Conservation (phyloP, 225 moss, liverwort and hornwort species). For the Bryoerythrophyllum caledonicum region DNA sequence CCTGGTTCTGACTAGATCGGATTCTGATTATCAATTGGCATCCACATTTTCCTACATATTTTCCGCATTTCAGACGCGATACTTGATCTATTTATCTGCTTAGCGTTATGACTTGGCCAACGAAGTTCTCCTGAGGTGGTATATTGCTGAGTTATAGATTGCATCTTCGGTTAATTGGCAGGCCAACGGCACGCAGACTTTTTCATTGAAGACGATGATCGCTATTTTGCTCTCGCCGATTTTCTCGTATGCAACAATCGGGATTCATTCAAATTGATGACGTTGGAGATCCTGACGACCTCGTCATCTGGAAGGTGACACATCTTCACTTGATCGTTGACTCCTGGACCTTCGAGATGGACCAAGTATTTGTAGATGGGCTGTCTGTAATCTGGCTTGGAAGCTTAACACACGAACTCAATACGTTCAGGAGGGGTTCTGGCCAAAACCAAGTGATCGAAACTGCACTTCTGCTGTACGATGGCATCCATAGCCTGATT, state of each 20-base stretch:
- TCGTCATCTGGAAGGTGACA: not conserved
- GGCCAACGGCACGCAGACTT: not conserved
- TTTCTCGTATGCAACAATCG: conserved; percentile 19
- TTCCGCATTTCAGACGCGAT: too few species aligned
- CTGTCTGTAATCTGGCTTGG: not conserved
- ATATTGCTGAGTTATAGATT: not conserved
- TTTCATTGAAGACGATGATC: conserved; percentile 1
- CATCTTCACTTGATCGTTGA: not conserved
- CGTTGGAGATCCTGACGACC: not conserved
- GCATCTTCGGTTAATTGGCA: conserved; percentile 8
- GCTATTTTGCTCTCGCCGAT: conserved; percentile 7
- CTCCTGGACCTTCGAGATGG: not conserved
- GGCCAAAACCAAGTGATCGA: too few species aligned
- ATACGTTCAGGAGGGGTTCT: too few species aligned
- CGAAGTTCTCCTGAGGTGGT: not conserved
- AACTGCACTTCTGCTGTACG: not conserved
- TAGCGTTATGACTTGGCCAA: too few species aligned
- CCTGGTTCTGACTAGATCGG: too few species aligned
- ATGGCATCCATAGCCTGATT: not conserved
- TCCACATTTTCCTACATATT: too few species aligned
- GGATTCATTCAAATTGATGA: not conserved
- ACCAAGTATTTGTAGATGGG: not conserved
- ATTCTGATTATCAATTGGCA: too few species aligned
- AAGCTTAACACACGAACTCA: too few species aligned
- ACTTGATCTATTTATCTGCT: too few species aligned